These are phyloP conservation scores for Paspalum notatum DNA, from an alignment of 176 grass and related monocot species.

Conservation along the genomic window DNA sequence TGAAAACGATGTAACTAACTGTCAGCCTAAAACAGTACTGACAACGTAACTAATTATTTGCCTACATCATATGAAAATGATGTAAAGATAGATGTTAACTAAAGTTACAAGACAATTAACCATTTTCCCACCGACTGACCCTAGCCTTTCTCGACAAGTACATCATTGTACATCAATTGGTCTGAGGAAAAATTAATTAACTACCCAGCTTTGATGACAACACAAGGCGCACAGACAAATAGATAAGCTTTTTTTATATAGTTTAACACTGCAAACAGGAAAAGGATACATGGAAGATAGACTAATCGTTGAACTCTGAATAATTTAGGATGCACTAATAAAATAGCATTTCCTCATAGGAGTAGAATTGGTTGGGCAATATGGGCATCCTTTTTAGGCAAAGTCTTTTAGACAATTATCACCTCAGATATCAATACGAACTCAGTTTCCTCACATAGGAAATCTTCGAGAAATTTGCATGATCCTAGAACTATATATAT, in stretches of 20 bases:
- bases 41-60: neutral
- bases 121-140: neutral
- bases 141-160: neutral
- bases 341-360: neutral
- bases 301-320: neutral
- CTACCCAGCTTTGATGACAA: neutral
- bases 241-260: neutral
- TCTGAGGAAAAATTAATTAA: conserved; percentile 12
- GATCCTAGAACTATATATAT: conserved; percentile 14
- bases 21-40: neutral
- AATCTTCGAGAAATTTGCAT: neutral
- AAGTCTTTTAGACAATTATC: neutral
- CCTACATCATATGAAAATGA: conserved; percentile 22
- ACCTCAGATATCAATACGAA: conserved; percentile 22
- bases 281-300: conserved; percentile 1
- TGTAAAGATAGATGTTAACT: conserved; percentile 13
- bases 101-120: conserved; percentile 20
- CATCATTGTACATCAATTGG: conserved; percentile 12
- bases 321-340: conserved; percentile 15
- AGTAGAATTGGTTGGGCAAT: conserved; percentile 13
- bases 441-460: conserved; percentile 7
- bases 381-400: conserved; percentile 4
- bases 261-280: neutral
- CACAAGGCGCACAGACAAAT: neutral
- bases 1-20: conserved; percentile 18